phyloP scores from a whole-genome alignment of 2,329 filamentous ascomycete genomes.

The Fusarium guadeloupense region DNA sequence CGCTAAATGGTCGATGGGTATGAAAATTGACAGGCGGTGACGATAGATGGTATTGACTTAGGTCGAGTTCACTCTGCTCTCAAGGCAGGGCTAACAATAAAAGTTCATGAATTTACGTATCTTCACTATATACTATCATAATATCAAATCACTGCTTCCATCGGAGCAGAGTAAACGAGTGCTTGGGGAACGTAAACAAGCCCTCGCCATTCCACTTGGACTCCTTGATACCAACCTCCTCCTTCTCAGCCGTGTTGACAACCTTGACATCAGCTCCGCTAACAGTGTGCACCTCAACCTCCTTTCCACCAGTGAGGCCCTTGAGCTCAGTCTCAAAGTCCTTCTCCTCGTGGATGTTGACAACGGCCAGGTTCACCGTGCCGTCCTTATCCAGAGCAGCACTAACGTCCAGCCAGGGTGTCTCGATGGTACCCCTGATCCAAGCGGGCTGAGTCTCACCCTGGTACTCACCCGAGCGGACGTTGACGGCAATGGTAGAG shows the following conservation, averaged over 20 bases:
- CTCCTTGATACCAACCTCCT: slow-evolving; percentile 62
- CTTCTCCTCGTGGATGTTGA: slow-evolving; percentile 73
- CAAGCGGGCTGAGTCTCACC: slow-evolving; percentile 73
- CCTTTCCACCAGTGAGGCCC: slow-evolving; percentile 55
- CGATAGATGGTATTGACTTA: too few species aligned
- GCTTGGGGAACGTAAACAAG: slow-evolving; percentile 71
- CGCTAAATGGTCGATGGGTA: too few species aligned
- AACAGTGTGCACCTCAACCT: slow-evolving; percentile 70
- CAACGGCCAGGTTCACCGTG: slow-evolving; percentile 72
- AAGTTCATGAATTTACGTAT: background rate
- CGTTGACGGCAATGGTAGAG: slow-evolving; percentile 71
- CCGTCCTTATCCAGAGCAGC: slow-evolving; percentile 67
- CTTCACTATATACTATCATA: background rate
- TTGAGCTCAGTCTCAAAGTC: slow-evolving; percentile 68
- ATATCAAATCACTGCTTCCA: slow-evolving; percentile 57
- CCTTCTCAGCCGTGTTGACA: slow-evolving; percentile 69
- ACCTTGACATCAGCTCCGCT: slow-evolving; percentile 55
- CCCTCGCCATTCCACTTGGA: slow-evolving; percentile 70
- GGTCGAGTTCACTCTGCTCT: too few species aligned
- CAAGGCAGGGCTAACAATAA: background rate
- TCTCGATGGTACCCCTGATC: slow-evolving; percentile 71
- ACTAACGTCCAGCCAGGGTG: slow-evolving; percentile 75
- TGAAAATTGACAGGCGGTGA: too few species aligned
- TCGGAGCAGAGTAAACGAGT: slow-evolving; percentile 74
- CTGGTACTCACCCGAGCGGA: slow-evolving; percentile 69